These are phyloP conservation scores for Russula earlei DNA, from an alignment of 768 basidiomycete species.

Conservation along the genomic window DNA sequence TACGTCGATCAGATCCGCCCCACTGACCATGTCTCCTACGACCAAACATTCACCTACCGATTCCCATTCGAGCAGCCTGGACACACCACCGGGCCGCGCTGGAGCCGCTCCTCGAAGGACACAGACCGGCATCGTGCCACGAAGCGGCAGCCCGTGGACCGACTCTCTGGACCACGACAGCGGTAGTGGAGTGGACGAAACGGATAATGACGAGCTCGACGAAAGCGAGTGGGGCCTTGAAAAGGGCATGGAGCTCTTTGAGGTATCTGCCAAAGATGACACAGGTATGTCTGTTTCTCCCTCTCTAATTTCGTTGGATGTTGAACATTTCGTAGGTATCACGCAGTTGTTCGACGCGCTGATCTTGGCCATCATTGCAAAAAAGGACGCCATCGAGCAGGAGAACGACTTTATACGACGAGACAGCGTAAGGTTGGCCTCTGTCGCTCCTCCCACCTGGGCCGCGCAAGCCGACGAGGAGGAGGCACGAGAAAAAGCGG, in stretches of 20 bases:
- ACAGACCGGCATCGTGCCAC: slow-evolving; percentile 25
- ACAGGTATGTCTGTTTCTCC: slow-evolving; percentile 40
- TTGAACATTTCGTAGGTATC: slow-evolving; percentile 45
- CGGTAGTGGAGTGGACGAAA: slow-evolving; percentile 43
- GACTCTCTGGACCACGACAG: slow-evolving; percentile 22
- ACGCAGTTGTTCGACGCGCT: slow-evolving; percentile 70
- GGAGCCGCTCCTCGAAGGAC: slow-evolving; percentile 31
- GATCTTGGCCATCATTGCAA: slow-evolving; percentile 68
- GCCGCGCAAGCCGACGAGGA: slow-evolving; percentile 74
- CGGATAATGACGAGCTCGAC: slow-evolving; percentile 38
- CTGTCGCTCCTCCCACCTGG: slow-evolving; percentile 59
- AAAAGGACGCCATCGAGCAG: slow-evolving; percentile 69
- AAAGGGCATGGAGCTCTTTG: slow-evolving; percentile 81
- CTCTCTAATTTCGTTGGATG: background rate
- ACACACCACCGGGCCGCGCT: slow-evolving; percentile 39
- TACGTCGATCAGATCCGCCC: slow-evolving; percentile 54
- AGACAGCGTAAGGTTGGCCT: slow-evolving; percentile 73
- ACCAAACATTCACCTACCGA: slow-evolving; percentile 43
- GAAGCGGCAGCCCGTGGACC: slow-evolving; percentile 13
- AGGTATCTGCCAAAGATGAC: slow-evolving; percentile 89
- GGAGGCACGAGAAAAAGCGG: slow-evolving; percentile 50
- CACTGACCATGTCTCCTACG: slow-evolving; percentile 35
- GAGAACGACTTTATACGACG: slow-evolving; percentile 74
- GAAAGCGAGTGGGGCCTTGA: slow-evolving; percentile 67
- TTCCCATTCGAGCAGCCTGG: slow-evolving; percentile 50